These are phyloP conservation scores for Catharanthus roseus DNA, from an alignment of 257 asterid genomes.

Conservation along the genomic window DNA sequence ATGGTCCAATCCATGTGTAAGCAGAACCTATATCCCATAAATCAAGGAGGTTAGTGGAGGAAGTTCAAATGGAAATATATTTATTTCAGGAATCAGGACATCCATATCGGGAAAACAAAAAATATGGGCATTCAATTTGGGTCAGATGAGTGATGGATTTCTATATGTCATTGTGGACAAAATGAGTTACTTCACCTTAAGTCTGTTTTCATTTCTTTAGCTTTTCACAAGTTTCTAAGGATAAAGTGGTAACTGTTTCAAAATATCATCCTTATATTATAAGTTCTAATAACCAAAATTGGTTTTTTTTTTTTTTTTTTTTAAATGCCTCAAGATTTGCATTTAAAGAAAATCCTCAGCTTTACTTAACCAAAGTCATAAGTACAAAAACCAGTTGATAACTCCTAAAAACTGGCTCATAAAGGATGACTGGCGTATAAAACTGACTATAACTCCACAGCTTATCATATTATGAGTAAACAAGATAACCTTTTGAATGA, in stretches of 20 bases:
- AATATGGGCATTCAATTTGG: background rate
- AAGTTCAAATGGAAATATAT: background rate
- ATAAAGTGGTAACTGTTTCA: background rate
- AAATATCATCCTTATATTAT: background rate
- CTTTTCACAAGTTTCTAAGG: background rate
- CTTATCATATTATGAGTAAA: background rate
- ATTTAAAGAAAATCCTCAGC: background rate
- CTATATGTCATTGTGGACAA: background rate
- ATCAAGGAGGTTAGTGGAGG: background rate
- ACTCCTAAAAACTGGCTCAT: background rate
- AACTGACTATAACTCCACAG: too few species aligned
- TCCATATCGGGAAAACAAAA: background rate
- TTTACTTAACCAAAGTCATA: background rate
- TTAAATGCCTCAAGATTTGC: background rate
- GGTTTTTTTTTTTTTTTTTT: too few species aligned
- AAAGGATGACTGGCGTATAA: constrained; percentile 5
- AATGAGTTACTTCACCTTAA: background rate
- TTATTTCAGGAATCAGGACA: background rate
- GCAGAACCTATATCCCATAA: background rate
- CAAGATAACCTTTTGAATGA: background rate
- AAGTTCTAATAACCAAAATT: background rate
- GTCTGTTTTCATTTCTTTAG: background rate
- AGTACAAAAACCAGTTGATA: background rate
- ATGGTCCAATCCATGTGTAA: background rate
- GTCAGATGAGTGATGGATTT: background rate